phyloP scores from a whole-genome alignment of 768 basidiomycete species.

The Phlebiopsis flavidoalba region DNA sequence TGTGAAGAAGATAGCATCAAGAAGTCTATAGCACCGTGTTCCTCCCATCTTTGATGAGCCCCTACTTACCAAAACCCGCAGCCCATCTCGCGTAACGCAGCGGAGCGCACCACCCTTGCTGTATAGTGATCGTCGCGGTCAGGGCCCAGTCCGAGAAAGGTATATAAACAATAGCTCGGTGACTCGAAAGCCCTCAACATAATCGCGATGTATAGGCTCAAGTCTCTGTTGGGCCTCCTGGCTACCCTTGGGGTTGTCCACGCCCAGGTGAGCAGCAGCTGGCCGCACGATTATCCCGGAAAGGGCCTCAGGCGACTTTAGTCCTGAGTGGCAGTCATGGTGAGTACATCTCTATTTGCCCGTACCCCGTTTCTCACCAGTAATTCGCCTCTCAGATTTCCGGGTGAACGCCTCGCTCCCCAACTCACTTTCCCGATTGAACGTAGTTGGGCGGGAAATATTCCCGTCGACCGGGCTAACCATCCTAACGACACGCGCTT shows the following conservation, averaged over 20 bases:
- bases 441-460: constrained; percentile 34
- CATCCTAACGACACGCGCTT: constrained; percentile 34
- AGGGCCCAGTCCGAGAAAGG: too few species aligned
- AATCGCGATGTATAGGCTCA: too few species aligned
- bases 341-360: constrained; percentile 20
- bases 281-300: constrained; percentile 39
- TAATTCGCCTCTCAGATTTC: constrained; percentile 31
- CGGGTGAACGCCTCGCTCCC: constrained; percentile 29
- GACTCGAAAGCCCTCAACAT: too few species aligned
- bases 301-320: constrained; percentile 30
- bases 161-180: too few species aligned
- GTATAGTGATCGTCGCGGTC: too few species aligned
- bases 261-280: constrained; percentile 13
- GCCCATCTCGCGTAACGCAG: too few species aligned
- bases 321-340: constrained; percentile 30
- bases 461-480: constrained; percentile 25
- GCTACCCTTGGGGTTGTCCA: neutral
- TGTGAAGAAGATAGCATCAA: too few species aligned
- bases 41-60: too few species aligned
- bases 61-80: too few species aligned
- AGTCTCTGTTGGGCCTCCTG: too few species aligned
- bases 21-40: too few species aligned
- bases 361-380: constrained; percentile 33
- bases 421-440: constrained; percentile 27
- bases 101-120: too few species aligned